Evolutionary conservation across 768 basidiomycete genomes (phyloP), one percentile per base, ranked within the genome.

Genomic region (Macrolepiota dolichaula): DNA sequence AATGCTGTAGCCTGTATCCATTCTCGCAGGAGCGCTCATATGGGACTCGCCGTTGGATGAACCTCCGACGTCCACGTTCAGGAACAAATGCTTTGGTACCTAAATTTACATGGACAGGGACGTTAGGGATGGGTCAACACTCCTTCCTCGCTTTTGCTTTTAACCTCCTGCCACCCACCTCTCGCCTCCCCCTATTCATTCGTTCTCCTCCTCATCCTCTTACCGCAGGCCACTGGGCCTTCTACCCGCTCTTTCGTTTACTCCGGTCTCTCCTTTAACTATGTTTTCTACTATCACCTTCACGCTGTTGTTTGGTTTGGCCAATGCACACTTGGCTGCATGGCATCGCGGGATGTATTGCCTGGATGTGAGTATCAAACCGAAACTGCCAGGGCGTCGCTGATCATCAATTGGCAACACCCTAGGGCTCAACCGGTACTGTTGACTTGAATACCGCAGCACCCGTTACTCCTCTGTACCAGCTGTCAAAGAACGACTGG

Each of bases 341-440:
- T 81, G 69, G 65, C 66, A 73, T 59, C 70, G 74, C 63, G 75
- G 74, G 44, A 82, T 81, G 81, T 82, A 76, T 64, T 80, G 79
- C 61, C 55, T 76, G 3, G 76, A 81, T 65, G 81, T 81, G 40
- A 63, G 75, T 71, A 10, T 7, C 7, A 22, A 27, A 25, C 29
- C 40, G 1, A 51, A 35, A 10, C 11, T 27, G n/a, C 6, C 25
- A 29, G 12, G 19, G 29, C 15, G 2, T 32, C 27, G 38, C 38
- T 46, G 36, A 53, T n/a, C 13, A 15, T 36, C 29, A 3, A n/a
- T 32, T 22, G 42, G 15, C 13, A 15, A n/a, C 27, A 15, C 35
- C 38, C 0, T 51, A 79, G 77, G 77, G 76, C 36, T 69, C 50
- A 19, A 35, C 64, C 3, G 69, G 72, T 22, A 35, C 47, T 2